Evolutionary conservation across 768 basidiomycete genomes (phyloP).

Genomic region (Trichaptum fuscoviolaceum): DNA sequence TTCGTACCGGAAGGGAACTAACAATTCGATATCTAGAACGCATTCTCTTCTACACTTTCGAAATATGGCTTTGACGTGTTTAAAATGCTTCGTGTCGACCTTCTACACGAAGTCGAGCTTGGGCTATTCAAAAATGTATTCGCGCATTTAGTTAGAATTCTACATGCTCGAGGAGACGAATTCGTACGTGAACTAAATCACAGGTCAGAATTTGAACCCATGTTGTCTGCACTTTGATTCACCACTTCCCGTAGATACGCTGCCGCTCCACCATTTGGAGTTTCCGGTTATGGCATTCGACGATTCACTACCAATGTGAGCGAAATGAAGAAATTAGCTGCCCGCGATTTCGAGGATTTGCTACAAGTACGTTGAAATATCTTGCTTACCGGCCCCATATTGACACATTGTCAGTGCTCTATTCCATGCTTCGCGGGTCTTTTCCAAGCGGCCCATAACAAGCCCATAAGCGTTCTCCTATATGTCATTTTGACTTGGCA

Average conservation of each 20-base stretch:
- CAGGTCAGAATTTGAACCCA: background rate
- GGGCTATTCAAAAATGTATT: conserved; percentile 34
- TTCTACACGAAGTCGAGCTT: conserved; percentile 38
- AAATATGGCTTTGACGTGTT: conserved; percentile 21
- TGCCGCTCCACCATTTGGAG: conserved; percentile 21
- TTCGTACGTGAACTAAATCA: background rate
- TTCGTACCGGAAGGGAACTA: no score
- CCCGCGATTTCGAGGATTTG: conserved; percentile 23
- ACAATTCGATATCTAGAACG: conserved; percentile 24
- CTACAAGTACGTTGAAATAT: conserved; percentile 16
- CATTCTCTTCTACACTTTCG: conserved; percentile 24
- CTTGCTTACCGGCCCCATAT: background rate
- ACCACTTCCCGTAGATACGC: background rate
- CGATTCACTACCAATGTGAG: conserved; percentile 17
- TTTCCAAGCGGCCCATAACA: conserved; percentile 22
- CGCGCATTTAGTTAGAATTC: conserved; percentile 31
- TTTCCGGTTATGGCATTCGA: conserved; percentile 13
- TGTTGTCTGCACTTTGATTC: background rate
- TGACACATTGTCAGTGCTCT: conserved; percentile 12
- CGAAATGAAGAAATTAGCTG: conserved; percentile 20
- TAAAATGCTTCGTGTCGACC: conserved; percentile 26
- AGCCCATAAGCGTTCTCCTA: conserved; percentile 27
- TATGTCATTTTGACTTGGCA: conserved; percentile 33
- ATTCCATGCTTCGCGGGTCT: conserved; percentile 36
- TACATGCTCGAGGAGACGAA: conserved; percentile 18